phyloP scores from a whole-genome alignment of 495 filamentous ascomycete species.

The Bacidia gigantensis region DNA sequence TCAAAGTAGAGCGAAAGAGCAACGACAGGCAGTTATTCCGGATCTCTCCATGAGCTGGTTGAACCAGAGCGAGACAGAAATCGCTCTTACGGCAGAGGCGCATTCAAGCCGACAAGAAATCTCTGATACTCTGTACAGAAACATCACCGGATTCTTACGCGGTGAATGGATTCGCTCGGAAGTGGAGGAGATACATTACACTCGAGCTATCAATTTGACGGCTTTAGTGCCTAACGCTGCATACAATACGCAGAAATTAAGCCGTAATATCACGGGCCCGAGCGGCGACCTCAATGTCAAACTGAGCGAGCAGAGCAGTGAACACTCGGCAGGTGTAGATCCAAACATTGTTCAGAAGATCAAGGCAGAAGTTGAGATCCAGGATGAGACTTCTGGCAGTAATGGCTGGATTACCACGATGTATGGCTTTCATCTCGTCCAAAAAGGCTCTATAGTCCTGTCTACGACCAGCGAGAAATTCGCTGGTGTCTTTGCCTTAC shows the following conservation, averaged over 20 bases:
- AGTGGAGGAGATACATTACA: not conserved
- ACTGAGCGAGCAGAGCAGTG: constrained; percentile 29
- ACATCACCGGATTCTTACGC: constrained; percentile 61
- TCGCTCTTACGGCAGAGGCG: not conserved
- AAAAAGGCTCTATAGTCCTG: constrained; percentile 59
- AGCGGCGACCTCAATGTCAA: constrained; percentile 34
- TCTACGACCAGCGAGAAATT: constrained; percentile 89
- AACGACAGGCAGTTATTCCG: constrained; percentile 12
- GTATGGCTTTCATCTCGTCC: constrained; percentile 71
- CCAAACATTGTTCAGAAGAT: constrained; percentile 42
- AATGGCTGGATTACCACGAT: constrained; percentile 62
- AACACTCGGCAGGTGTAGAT: constrained; percentile 12
- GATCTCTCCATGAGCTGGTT: not conserved
- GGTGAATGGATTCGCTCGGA: constrained; percentile 58
- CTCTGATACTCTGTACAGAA: constrained; percentile 50
- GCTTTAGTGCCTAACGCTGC: constrained; percentile 34
- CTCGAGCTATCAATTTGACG: constrained; percentile 36
- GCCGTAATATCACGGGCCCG: constrained; percentile 52
- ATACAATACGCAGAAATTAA: constrained; percentile 44
- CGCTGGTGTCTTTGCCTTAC: constrained; percentile 72
- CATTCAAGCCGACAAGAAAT: constrained; percentile 19
- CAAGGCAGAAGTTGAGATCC: constrained; percentile 49
- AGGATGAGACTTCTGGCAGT: constrained; percentile 52
- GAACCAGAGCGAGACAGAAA: constrained; percentile 20
- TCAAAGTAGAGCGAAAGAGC: constrained; percentile 38